Conservation (phyloP, 371 early-diverging fungal genomes). For the Syncephalastrum monosporum region DNA sequence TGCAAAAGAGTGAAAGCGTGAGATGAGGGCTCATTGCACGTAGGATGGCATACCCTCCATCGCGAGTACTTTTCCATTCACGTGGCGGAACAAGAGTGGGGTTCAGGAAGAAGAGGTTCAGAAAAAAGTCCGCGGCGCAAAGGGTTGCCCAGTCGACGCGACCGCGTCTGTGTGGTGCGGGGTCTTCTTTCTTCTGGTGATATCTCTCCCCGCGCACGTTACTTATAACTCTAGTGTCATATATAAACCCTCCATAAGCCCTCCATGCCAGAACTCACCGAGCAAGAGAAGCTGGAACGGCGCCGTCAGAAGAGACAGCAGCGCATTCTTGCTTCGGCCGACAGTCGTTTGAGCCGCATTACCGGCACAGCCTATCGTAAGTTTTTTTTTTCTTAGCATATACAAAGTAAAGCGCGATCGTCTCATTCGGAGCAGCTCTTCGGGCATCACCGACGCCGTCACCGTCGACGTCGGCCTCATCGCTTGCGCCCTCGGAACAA, state of each 20-base stretch:
- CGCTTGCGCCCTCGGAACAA: constrained; percentile 15
- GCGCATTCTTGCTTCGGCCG: constrained; percentile 57
- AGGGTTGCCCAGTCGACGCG: no score
- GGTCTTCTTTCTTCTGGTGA: no score
- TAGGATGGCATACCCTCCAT: constrained; percentile 55
- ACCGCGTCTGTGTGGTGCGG: no score
- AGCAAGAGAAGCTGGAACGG: constrained; percentile 53
- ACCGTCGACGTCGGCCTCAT: constrained; percentile 30
- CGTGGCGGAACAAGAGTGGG: constrained; percentile 7
- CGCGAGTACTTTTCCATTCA: constrained; percentile 69
- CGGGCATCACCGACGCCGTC: constrained; percentile 36
- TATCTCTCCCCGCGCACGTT: no score
- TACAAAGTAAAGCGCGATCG: neutral
- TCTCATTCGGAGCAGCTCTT: constrained; percentile 11
- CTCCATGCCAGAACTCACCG: constrained; percentile 31
- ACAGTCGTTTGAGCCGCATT: constrained; percentile 55
- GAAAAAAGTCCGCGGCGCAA: no score
- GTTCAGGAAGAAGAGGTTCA: no score
- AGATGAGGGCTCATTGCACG: neutral
- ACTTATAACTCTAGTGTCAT: no score
- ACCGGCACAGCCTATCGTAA: constrained; percentile 54
- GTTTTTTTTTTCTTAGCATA: neutral
- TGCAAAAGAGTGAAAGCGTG: neutral
- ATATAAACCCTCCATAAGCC: no score
- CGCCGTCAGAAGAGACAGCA: constrained; percentile 61